phyloP scores from a whole-genome alignment of 2,329 filamentous ascomycete genomes.

The Colletotrichum echinochloae region DNA sequence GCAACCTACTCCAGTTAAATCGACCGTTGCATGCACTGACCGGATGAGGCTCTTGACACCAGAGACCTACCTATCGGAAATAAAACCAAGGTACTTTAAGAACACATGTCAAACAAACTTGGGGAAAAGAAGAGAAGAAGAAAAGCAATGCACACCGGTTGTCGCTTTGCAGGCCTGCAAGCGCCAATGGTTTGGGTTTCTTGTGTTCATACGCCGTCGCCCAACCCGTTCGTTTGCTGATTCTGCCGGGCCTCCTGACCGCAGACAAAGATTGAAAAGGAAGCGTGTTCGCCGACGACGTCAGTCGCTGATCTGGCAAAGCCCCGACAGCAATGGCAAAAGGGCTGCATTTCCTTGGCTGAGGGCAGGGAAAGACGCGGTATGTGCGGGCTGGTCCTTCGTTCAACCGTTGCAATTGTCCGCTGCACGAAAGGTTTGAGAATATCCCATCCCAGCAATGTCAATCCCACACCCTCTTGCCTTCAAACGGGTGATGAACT shows the following conservation, averaged over 20 bases:
- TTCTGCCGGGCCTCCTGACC: neutral
- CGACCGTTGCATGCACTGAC: too few species aligned
- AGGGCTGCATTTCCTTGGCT: neutral
- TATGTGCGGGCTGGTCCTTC: constrained; percentile 17
- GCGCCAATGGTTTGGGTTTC: neutral
- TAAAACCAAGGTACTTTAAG: too few species aligned
- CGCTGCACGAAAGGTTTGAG: constrained; percentile 20
- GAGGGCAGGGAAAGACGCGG: neutral
- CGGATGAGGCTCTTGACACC: too few species aligned
- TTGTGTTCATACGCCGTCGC: neutral
- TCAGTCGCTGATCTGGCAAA: neutral
- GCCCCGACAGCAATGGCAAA: neutral
- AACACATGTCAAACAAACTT: too few species aligned
- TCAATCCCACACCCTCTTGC: constrained; percentile 19
- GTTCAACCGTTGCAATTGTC: constrained; percentile 19
- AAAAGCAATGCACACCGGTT: neutral
- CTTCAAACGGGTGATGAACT: neutral
- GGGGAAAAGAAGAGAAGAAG: too few species aligned
- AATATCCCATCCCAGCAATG: constrained; percentile 28
- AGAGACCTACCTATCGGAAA: too few species aligned
- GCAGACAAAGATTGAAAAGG: neutral
- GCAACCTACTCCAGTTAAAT: constrained; percentile 16
- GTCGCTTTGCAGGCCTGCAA: neutral
- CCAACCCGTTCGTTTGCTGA: neutral
- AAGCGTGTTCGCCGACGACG: neutral